Evolutionary conservation across 495 filamentous ascomycete genomes (phyloP).

Genomic region (Copromyces sp.): DNA sequence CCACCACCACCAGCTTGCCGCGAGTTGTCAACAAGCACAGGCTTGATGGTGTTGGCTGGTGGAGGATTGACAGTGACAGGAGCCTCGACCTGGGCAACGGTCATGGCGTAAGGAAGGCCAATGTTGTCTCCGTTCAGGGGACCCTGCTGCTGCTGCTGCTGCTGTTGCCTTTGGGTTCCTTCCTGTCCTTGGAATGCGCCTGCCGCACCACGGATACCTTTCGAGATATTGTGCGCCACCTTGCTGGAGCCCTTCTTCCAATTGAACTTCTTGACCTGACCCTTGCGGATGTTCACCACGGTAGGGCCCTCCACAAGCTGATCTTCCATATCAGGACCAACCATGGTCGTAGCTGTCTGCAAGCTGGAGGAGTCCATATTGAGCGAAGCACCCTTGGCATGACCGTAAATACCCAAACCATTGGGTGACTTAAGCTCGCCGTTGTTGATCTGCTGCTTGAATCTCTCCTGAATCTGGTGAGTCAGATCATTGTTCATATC

Average conservation of each 20-base stretch:
- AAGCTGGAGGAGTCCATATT: slow-evolving; percentile 35
- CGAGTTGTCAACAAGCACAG: slow-evolving; percentile 37
- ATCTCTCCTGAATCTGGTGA: slow-evolving; percentile 84
- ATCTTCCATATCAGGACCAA: slow-evolving; percentile 57
- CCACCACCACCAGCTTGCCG: slow-evolving; percentile 35
- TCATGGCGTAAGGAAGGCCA: slow-evolving; percentile 54
- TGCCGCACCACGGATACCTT: slow-evolving; percentile 80
- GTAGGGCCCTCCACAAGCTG: slow-evolving; percentile 70
- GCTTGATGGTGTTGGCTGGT: slow-evolving; percentile 9
- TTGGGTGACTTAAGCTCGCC: slow-evolving; percentile 48
- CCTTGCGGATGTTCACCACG: slow-evolving; percentile 85
- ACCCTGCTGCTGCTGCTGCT: slow-evolving; percentile 39
- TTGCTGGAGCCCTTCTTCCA: slow-evolving; percentile 96
- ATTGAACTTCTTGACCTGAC: slow-evolving; percentile 88
- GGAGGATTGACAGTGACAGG: slow-evolving; percentile 23
- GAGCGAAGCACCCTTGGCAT: slow-evolving; percentile 60
- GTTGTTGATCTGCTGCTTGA: slow-evolving; percentile 63
- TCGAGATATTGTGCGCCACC: slow-evolving; percentile 85
- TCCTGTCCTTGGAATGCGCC: slow-evolving; percentile 41
- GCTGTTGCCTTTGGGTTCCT: slow-evolving; percentile 10
- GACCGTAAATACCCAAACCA: slow-evolving; percentile 78
- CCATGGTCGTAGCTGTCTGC: slow-evolving; percentile 34
- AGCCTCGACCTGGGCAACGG: slow-evolving; percentile 37
- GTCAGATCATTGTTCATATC: slow-evolving; percentile 93
- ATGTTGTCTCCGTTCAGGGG: slow-evolving; percentile 40